Conservation (phyloP, 2,329 filamentous ascomycete genomes). For the Beauveria brongniartii region DNA sequence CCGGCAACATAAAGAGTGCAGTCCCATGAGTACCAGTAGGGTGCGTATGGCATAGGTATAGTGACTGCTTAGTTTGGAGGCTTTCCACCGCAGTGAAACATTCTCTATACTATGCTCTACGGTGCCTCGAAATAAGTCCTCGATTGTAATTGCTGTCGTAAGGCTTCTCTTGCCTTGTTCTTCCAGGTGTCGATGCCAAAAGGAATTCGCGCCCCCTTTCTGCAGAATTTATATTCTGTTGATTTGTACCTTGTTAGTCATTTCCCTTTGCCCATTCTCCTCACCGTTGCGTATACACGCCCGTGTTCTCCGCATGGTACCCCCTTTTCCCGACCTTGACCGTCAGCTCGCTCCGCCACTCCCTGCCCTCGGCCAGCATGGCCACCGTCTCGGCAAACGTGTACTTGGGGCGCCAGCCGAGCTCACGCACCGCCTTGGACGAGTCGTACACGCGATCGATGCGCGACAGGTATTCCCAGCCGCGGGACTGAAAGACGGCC, state of each 20-base stretch:
- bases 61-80: too few relatives aligned
- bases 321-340: slow-evolving; percentile 33
- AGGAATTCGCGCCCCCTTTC: too few relatives aligned
- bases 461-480: slow-evolving; percentile 30
- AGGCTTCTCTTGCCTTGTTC: too few relatives aligned
- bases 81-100: too few relatives aligned
- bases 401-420: slow-evolving; percentile 35
- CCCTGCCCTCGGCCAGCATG: slow-evolving; percentile 25
- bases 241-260: too few relatives aligned
- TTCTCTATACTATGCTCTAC: too few relatives aligned
- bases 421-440: slow-evolving; percentile 29
- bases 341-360: slow-evolving; percentile 32
- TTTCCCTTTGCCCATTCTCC: not conserved
- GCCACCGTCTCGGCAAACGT: slow-evolving; percentile 31
- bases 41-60: too few relatives aligned
- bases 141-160: too few relatives aligned
- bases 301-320: slow-evolving; percentile 34
- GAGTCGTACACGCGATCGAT: slow-evolving; percentile 40
- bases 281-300: slow-evolving; percentile 33
- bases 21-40: too few relatives aligned
- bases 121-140: too few relatives aligned
- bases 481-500: slow-evolving; percentile 13
- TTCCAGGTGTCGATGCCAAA: too few relatives aligned
- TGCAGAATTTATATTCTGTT: too few relatives aligned
- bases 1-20: not conserved